These are phyloP conservation scores for Amaranthus palmeri DNA, from an alignment of 148 eudicot species.

Conservation along the genomic window DNA sequence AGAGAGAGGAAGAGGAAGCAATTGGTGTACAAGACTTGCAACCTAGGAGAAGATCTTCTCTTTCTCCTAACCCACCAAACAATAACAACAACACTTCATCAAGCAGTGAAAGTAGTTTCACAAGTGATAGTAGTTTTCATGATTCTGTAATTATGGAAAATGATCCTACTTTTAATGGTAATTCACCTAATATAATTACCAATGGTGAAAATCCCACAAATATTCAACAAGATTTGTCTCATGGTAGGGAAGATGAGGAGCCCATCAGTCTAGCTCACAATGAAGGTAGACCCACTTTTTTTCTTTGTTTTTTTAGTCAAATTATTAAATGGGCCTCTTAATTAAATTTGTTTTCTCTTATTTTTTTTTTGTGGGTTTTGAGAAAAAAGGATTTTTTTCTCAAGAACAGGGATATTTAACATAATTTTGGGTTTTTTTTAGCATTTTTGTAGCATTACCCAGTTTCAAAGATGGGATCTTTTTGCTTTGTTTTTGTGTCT, in stretches of 20 bases:
- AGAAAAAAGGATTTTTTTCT: neutral
- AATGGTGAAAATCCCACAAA: conserved; percentile 10
- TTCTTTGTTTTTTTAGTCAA: neutral
- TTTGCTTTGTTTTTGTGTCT: neutral
- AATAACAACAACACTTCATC: neutral
- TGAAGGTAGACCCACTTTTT: conserved; percentile 24
- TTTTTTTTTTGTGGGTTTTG: neutral
- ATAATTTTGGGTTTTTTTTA: conserved; percentile 5
- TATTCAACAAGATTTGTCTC: conserved; percentile 1
- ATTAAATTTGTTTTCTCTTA: neutral
- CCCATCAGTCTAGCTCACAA: conserved; percentile 1
- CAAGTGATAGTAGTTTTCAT: conserved; percentile 17
- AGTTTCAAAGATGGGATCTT: neutral
- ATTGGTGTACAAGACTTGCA: conserved; percentile 8
- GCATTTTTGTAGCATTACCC: conserved; percentile 2
- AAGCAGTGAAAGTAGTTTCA: conserved; percentile 8
- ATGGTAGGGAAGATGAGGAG: neutral
- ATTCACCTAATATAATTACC: neutral
- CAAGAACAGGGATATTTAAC: neutral
- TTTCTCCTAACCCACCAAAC: neutral
- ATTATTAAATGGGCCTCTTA: conserved; percentile 1
- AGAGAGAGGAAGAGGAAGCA: conserved; percentile 11
- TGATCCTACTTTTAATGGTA: neutral
- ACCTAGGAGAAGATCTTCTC: neutral
- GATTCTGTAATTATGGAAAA: neutral